Evolutionary conservation across 192 early-diverging fungal species (phyloP).

Genomic region (Linnemannia zychae): DNA sequence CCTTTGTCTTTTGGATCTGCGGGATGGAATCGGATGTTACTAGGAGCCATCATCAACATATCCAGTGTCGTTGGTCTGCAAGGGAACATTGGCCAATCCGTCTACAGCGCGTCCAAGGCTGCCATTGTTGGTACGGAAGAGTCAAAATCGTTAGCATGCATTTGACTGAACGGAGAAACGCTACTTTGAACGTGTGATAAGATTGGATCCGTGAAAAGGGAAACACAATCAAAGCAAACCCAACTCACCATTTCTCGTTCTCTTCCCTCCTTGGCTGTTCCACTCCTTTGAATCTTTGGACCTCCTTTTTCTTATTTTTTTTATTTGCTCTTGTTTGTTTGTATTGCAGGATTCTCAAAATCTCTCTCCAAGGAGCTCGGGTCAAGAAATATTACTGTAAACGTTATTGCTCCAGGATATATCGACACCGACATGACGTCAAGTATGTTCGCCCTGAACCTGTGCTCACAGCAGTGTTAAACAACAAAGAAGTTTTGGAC

Average conservation of each 20-base stretch:
- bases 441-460: constrained; percentile 47
- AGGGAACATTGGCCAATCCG: constrained; percentile 78
- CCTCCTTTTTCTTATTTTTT: not conserved
- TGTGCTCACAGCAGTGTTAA: not conserved
- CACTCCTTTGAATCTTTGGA: not conserved
- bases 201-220: not conserved
- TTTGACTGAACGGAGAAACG: not conserved
- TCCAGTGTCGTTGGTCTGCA: constrained; percentile 83
- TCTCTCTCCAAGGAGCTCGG: constrained; percentile 87
- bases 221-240: not conserved
- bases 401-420: constrained; percentile 90
- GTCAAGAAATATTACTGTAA: constrained; percentile 77
- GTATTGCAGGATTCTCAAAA: constrained; percentile 80
- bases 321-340: not conserved
- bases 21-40: not conserved
- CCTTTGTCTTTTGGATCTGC: not conserved
- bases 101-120: constrained; percentile 89
- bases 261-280: not conserved
- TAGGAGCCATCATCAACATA: constrained; percentile 87
- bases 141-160: not conserved
- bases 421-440: constrained; percentile 86
- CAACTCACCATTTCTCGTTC: not conserved
- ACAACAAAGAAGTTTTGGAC: constrained; percentile 6
- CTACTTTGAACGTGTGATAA: not conserved
- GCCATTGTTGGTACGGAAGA: constrained; percentile 76